These are phyloP conservation scores for Pythium oligandrum DNA, from an alignment of 352 stramenopile species.

Conservation along the genomic window DNA sequence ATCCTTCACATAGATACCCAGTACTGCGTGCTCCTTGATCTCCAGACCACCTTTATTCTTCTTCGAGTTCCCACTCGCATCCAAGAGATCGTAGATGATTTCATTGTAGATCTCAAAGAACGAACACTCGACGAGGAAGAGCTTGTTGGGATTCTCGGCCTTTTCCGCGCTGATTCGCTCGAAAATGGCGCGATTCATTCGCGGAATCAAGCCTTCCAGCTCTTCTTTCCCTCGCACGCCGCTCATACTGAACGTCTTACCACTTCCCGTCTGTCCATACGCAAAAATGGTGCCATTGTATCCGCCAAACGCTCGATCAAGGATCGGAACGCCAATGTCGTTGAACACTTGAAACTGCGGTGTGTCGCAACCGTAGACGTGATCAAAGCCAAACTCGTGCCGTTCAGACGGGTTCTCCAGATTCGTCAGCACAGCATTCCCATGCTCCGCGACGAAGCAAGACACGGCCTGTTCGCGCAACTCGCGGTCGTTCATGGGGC, in stretches of 20 bases:
- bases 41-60: slow-evolving; percentile 87
- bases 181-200: slow-evolving; percentile 90
- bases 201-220: slow-evolving; percentile 87
- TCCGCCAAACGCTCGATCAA: slow-evolving; percentile 78
- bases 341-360: slow-evolving; percentile 68
- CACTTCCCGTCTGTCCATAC: slow-evolving; percentile 84
- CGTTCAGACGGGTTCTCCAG: slow-evolving; percentile 76
- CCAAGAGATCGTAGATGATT: slow-evolving; percentile 93
- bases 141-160: slow-evolving; percentile 58
- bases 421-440: slow-evolving; percentile 76
- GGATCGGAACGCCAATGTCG: slow-evolving; percentile 71
- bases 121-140: slow-evolving; percentile 89
- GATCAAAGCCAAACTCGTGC: slow-evolving; percentile 87
- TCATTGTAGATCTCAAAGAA: slow-evolving; percentile 98
- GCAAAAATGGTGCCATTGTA: slow-evolving; percentile 91
- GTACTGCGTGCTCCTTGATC: slow-evolving; percentile 92
- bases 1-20: slow-evolving; percentile 94
- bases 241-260: slow-evolving; percentile 89
- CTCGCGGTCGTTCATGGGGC: slow-evolving; percentile 90
- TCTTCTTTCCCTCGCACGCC: slow-evolving; percentile 53
- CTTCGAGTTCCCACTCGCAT: slow-evolving; percentile 82
- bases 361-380: slow-evolving; percentile 82
- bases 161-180: slow-evolving; percentile 68
- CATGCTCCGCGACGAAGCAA: slow-evolving; percentile 67
- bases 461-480: slow-evolving; percentile 65